Evolutionary conservation across 768 basidiomycete species (phyloP).

Genomic region (Chalciporus piperatus): DNA sequence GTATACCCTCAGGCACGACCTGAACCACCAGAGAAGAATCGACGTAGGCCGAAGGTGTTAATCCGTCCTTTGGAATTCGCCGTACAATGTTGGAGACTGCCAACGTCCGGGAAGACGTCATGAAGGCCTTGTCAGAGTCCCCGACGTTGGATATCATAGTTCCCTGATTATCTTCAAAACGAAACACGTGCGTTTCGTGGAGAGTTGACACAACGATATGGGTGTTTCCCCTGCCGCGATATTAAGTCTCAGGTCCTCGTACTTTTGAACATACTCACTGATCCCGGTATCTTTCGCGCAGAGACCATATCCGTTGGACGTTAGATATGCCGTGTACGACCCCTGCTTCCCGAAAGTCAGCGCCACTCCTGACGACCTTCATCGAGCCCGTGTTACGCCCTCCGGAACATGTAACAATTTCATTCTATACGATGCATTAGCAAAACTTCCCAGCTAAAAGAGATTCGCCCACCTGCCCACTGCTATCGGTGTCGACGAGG

Average conservation of each 20-base stretch:
- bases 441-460: not conserved
- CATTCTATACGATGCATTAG: slow-evolving; percentile 43
- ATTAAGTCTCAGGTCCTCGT: not conserved
- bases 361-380: slow-evolving; percentile 76
- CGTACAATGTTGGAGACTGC: slow-evolving; percentile 57
- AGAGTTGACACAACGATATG: slow-evolving; percentile 62
- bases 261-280: slow-evolving; percentile 37
- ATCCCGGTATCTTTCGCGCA: slow-evolving; percentile 47
- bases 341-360: slow-evolving; percentile 69
- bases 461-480: slow-evolving; percentile 54
- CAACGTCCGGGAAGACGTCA: slow-evolving; percentile 53
- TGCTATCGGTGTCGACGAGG: slow-evolving; percentile 69
- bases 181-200: slow-evolving; percentile 51
- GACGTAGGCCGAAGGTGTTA: slow-evolving; percentile 30
- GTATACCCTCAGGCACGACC: slow-evolving; percentile 58
- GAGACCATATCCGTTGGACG: slow-evolving; percentile 61
- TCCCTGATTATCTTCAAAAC: slow-evolving; percentile 36
- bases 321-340: slow-evolving; percentile 53
- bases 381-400: slow-evolving; percentile 73
- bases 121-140: slow-evolving; percentile 50
- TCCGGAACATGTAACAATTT: slow-evolving; percentile 86
- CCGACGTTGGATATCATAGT: slow-evolving; percentile 20
- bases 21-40: slow-evolving; percentile 66
- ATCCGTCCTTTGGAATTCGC: slow-evolving; percentile 13
- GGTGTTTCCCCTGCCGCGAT: slow-evolving; percentile 44